Evolutionary conservation across 148 eudicot genomes (phyloP), one percentile per base, ranked within the genome.

Genomic region (Tetragonia tetragonoides): DNA sequence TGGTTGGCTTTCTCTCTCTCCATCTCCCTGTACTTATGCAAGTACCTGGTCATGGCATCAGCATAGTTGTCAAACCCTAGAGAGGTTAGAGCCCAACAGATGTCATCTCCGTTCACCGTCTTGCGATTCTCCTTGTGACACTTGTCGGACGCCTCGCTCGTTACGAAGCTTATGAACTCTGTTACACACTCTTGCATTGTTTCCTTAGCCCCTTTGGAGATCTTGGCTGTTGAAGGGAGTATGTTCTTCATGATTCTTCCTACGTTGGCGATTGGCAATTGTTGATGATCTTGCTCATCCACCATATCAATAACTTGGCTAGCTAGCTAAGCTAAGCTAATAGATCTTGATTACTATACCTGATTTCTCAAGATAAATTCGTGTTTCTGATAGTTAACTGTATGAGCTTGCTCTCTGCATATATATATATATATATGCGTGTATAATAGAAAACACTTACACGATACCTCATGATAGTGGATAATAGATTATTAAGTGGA

Each of bases 61-160:
- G 81, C 85, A 41, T 84, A 77, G 76, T 86, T 80, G 57, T 88
- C 90, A 57, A 88, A 86, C 81, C 90, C 90, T 81, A 88, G 85
- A 7, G 88, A 75, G 75, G 84, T 82, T 28, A 88, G 83, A 78
- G 91, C 89, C 91, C 91, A 88, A 28, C 85, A 78, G 37, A 88
- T 78, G 65, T 87, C 91, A 14, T 88, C 91, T 7, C 91, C 91
- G 56, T 82, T 88, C 3, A 88, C 84, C 37, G 89, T 88, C 82
- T 88, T 88, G 18, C 91, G 82, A 34, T 88, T 88, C 87, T 88
- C 91, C 85, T 83, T 87, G 69, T 85, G 89, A 78, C 91, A 88
- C 89, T 87, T 88, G 42, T 88, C 89, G 0, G 89, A 85, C 0
- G 91, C 91, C 49, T 88, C 89, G 0, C 89, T 83, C 0, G 91